Conservation (phyloP, 306 rosid species). For the Neltuma alba region DNA sequence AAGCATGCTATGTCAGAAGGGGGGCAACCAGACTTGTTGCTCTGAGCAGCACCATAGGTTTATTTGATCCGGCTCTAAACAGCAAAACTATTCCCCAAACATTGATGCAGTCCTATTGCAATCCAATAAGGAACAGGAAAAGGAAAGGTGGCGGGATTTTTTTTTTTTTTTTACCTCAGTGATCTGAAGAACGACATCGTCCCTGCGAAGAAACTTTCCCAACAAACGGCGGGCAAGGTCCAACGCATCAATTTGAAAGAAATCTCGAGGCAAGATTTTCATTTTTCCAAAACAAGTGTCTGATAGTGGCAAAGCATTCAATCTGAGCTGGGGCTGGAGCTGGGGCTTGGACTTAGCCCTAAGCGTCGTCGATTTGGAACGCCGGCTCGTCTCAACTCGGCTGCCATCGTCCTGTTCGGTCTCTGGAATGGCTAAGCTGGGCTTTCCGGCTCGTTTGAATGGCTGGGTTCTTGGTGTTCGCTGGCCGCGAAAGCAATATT, state of each 20-base stretch:
- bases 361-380: constrained; percentile 34
- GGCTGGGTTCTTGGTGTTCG: constrained; percentile 53
- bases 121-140: not conserved
- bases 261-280: constrained; percentile 52
- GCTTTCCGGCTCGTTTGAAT: constrained; percentile 57
- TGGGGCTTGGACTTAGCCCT: constrained; percentile 33
- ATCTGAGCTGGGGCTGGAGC: constrained; percentile 25
- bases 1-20: not conserved
- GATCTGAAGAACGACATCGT: constrained; percentile 83
- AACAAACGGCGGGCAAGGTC: constrained; percentile 91
- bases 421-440: constrained; percentile 31
- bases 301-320: constrained; percentile 17
- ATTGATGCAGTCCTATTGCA: not conserved
- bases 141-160: constrained; percentile 1
- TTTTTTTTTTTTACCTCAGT: constrained; percentile 58
- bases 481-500: constrained; percentile 41
- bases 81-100: not conserved
- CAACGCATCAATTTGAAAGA: constrained; percentile 76
- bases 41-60: not conserved
- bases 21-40: not conserved
- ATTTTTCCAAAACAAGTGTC: constrained; percentile 24
- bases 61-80: not conserved
- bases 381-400: constrained; percentile 29
- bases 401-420: constrained; percentile 20
- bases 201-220: constrained; percentile 80